phyloP scores from a whole-genome alignment of 192 early-diverging fungal genomes.

The Gryganskiella cystojenkinii region DNA sequence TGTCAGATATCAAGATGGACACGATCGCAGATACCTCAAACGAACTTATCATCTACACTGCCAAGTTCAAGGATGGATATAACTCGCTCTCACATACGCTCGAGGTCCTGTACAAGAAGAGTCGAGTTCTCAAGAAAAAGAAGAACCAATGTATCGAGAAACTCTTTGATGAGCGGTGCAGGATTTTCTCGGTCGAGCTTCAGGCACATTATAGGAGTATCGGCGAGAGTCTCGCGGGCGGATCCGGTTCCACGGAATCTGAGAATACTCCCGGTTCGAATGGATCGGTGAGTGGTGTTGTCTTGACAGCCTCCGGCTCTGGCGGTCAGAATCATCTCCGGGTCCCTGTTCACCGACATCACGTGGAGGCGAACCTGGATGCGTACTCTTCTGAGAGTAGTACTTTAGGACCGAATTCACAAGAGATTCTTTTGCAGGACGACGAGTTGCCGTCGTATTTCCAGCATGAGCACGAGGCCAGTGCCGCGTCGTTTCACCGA shows the following conservation, averaged over 20 bases:
- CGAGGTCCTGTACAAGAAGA: slow-evolving; percentile 27
- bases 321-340: slow-evolving; percentile 7
- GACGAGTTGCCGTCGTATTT: slow-evolving; percentile 49
- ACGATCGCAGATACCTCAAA: slow-evolving; percentile 31
- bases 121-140: slow-evolving; percentile 29
- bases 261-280: not conserved
- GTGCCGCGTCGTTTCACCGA: slow-evolving; percentile 17
- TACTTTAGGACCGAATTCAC: slow-evolving; percentile 13
- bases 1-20: slow-evolving; percentile 49
- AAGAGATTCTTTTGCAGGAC: slow-evolving; percentile 26
- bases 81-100: slow-evolving; percentile 33
- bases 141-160: slow-evolving; percentile 32
- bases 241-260: not conserved
- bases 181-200: slow-evolving; percentile 36
- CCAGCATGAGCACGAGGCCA: slow-evolving; percentile 32
- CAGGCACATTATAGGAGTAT: slow-evolving; percentile 46
- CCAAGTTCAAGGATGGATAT: slow-evolving; percentile 41
- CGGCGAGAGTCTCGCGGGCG: slow-evolving; percentile 29
- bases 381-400: slow-evolving; percentile 18
- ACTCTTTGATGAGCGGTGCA: slow-evolving; percentile 46
- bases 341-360: slow-evolving; percentile 19
- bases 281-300: not conserved
- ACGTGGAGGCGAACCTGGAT: slow-evolving; percentile 25
- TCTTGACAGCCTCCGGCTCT: not conserved
- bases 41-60: slow-evolving; percentile 45